These are phyloP conservation scores for Gillenia trifoliata DNA, from an alignment of 306 rosid genomes.

Conservation along the genomic window DNA sequence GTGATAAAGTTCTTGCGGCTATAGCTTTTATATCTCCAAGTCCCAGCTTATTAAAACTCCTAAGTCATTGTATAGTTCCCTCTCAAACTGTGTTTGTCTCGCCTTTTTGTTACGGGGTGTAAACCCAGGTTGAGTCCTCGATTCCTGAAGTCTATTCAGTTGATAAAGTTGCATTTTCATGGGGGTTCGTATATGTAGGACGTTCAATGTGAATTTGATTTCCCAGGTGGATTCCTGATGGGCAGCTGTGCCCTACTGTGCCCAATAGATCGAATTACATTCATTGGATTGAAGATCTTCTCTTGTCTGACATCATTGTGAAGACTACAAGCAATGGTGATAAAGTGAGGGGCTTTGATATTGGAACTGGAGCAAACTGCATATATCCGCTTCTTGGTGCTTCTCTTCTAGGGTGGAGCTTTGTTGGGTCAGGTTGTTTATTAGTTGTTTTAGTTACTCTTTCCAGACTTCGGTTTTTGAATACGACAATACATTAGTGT, in stretches of 20 bases:
- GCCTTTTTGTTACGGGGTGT: too few relatives aligned
- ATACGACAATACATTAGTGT: neutral
- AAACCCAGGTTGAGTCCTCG: neutral
- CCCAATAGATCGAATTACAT: slow-evolving; percentile 92
- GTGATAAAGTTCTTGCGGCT: neutral
- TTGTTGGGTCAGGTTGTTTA: slow-evolving; percentile 79
- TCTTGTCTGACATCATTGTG: slow-evolving; percentile 54
- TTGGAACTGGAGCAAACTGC: slow-evolving; percentile 93
- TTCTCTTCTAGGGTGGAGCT: slow-evolving; percentile 76
- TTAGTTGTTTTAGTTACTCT: neutral
- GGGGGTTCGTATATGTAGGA: neutral
- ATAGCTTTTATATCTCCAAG: neutral
- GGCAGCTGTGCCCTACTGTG: slow-evolving; percentile 87
- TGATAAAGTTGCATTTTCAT: neutral
- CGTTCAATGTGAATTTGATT: slow-evolving; percentile 10
- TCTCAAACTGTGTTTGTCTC: too few relatives aligned
- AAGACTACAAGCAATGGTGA: slow-evolving; percentile 20
- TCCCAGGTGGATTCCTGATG: slow-evolving; percentile 94
- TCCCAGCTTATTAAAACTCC: neutral
- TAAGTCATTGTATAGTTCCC: neutral
- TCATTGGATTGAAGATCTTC: slow-evolving; percentile 83
- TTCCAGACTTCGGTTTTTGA: neutral
- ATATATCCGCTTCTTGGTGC: slow-evolving; percentile 95
- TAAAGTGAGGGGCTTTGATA: slow-evolving; percentile 77
- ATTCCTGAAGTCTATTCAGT: neutral